Percentiles rank a stretch among this genome's conserved stretches.
These are phyloP conservation scores for Striga hermonthica DNA, from an alignment of 305 asterid species.

Conservation along the genomic window DNA sequence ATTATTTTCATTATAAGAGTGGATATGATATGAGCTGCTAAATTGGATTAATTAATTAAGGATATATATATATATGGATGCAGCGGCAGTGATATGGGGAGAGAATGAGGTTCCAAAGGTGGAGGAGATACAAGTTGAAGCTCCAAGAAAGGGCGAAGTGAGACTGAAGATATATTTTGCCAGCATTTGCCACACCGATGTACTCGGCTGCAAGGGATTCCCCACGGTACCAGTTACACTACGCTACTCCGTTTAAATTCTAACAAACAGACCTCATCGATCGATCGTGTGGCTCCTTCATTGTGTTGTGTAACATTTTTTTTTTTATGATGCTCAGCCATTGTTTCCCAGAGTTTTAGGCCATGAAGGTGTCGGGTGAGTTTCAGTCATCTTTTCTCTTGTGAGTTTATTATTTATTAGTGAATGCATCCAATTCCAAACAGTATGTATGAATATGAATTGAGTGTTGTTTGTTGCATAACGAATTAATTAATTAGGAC, in stretches of 20 bases:
- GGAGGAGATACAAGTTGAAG: slow-evolving; percentile 53
- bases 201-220: slow-evolving; percentile 51
- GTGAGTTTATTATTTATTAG: neutral
- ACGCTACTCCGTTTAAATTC: neutral
- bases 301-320: too few species aligned
- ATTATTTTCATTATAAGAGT: too few species aligned
- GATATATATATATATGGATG: neutral
- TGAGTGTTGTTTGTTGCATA: too few species aligned
- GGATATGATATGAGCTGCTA: too few species aligned
- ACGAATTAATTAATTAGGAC: slow-evolving; percentile 20
- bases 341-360: slow-evolving; percentile 54
- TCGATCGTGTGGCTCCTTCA: too few species aligned
- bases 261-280: too few species aligned
- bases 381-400: neutral
- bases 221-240: slow-evolving; percentile 35
- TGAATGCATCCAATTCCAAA: neutral
- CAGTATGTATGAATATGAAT: neutral
- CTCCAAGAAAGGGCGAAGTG: slow-evolving; percentile 52
- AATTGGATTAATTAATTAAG: neutral
- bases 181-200: slow-evolving; percentile 60
- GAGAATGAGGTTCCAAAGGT: slow-evolving; percentile 43
- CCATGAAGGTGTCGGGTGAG: slow-evolving; percentile 68
- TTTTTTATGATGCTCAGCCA: slow-evolving; percentile 45
- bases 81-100: slow-evolving; percentile 49
- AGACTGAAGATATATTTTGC: slow-evolving; percentile 49